Evolutionary conservation across 2,329 filamentous ascomycete genomes (phyloP), one percentile per base, ranked within the genome.

Genomic region (Sclerotinia trifoliorum): DNA sequence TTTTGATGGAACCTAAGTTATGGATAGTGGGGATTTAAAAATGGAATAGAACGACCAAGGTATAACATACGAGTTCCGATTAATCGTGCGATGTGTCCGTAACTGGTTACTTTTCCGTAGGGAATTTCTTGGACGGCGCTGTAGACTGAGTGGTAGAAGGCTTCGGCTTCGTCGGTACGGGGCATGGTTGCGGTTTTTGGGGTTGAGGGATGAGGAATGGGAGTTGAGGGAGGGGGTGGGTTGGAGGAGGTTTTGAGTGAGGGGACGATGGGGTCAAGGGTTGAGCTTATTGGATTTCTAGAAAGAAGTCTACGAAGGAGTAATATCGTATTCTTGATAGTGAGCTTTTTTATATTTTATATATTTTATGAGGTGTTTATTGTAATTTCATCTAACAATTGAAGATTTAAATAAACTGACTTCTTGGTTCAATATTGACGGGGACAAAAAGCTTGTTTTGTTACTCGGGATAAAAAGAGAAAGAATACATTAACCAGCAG

Each of bases 51-150:
- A 13, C 46, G 10, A 13, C 1, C 8, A 19, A n/a, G 11, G 46
- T 5, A 13, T 55, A 80, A 86, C 76, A 26, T 80, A 93, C 91
- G 91, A 49, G 87, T 91, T 56, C 90, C 91, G 11, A 94, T 80
- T 6, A 94, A 82, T 69, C 80, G 82, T 51, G 90, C 91, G 71
- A 94, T 93, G 77, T 93, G 90, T 2, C 91, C 93, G 77, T 98
- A 98, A 58, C 87, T 92, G 1, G 94, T 97, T 54, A 97, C 93
- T 77, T 85, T 90, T 70, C 94, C 94, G 11, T 80, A 77, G 0
- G 95, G 94, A 44, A 98, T 91, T 78, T 97, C 88, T 78, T 94
- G 92, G 4, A 97, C 86, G 19, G 94, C 93, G 69, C 83, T 81
- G 80, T 96, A 97, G 62, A 97, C 93, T 56, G 90, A 81, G 81